phyloP scores from a whole-genome alignment of 83 land plant genomes.

The Picea mariana region DNA sequence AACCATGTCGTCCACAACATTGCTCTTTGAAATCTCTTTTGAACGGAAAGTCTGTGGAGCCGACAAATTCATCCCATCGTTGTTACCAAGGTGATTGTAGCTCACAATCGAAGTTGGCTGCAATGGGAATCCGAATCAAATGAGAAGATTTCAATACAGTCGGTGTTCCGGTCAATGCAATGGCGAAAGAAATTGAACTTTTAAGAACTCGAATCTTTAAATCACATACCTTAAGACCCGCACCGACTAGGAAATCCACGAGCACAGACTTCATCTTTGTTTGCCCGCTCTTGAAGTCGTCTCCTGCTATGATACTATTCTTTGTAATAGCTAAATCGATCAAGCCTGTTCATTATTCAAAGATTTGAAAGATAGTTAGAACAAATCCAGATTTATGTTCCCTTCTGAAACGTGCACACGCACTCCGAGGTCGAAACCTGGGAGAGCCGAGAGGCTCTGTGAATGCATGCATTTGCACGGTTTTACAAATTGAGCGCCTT shows the following conservation, averaged over 20 bases:
- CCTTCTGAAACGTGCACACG: not conserved
- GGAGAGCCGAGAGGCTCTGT: too few relatives aligned
- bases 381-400: too few relatives aligned
- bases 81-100: conserved; percentile 98
- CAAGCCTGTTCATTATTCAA: conserved; percentile 21
- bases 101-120: conserved; percentile 99
- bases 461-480: too few relatives aligned
- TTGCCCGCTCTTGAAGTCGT: too few relatives aligned
- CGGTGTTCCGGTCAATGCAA: too few relatives aligned
- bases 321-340: conserved; percentile 46
- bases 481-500: too few relatives aligned
- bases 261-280: conserved; percentile 51
- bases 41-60: conserved; percentile 98
- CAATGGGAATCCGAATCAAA: not conserved
- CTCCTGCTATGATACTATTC: conserved; percentile 40
- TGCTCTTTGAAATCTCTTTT: conserved; percentile 97
- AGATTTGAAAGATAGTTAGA: too few relatives aligned
- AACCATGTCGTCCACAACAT: conserved; percentile 99
- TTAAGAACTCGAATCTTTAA: not conserved
- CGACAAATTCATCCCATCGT: conserved; percentile 97
- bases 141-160: too few relatives aligned
- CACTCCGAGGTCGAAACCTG: not conserved
- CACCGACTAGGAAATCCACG: conserved; percentile 59
- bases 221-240: conserved; percentile 46
- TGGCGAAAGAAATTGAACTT: too few relatives aligned